Conservation (phyloP, 108 stramenopile genomes). For the Nitzschia palea region DNA sequence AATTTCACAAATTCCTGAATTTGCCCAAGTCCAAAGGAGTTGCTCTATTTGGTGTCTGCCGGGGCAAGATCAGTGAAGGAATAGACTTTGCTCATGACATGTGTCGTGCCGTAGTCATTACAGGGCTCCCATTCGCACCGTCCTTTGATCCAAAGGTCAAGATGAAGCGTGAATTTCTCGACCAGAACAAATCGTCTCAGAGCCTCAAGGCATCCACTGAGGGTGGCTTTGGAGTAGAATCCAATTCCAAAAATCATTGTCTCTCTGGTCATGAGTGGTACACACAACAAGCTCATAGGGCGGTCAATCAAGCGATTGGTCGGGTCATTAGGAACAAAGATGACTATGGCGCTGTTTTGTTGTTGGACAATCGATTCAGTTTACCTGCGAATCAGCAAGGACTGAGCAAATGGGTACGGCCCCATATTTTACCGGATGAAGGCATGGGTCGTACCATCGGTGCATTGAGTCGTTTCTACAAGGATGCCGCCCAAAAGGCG, state of each 20-base stretch:
- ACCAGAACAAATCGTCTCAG: constrained; percentile 54
- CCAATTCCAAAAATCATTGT: neutral
- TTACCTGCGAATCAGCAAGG: constrained; percentile 69
- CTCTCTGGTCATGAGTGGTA: constrained; percentile 97
- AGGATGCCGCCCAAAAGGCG: constrained; percentile 53
- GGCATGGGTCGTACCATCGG: constrained; percentile 60
- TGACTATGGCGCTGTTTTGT: constrained; percentile 96
- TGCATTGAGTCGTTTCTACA: constrained; percentile 64
- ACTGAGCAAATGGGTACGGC: constrained; percentile 84
- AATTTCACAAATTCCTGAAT: constrained; percentile 83
- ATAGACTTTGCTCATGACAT: constrained; percentile 94
- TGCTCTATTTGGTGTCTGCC: constrained; percentile 93
- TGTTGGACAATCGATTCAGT: constrained; percentile 92
- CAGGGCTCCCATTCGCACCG: constrained; percentile 97
- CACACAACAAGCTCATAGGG: constrained; percentile 93
- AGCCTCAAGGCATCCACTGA: constrained; percentile 48
- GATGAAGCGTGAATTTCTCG: constrained; percentile 92
- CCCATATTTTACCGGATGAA: constrained; percentile 73
- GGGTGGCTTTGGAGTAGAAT: constrained; percentile 71
- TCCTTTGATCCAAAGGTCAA: constrained; percentile 92
- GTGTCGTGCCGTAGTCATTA: constrained; percentile 95
- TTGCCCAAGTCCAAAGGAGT: constrained; percentile 74
- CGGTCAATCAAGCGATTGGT: constrained; percentile 98
- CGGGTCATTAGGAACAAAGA: constrained; percentile 95
- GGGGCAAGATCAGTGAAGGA: constrained; percentile 90